Percentiles rank a stretch among this genome's conserved stretches.
These are phyloP conservation scores for Thraustochytrium striatum DNA, from an alignment of 352 stramenopile genomes.

Conservation along the genomic window DNA sequence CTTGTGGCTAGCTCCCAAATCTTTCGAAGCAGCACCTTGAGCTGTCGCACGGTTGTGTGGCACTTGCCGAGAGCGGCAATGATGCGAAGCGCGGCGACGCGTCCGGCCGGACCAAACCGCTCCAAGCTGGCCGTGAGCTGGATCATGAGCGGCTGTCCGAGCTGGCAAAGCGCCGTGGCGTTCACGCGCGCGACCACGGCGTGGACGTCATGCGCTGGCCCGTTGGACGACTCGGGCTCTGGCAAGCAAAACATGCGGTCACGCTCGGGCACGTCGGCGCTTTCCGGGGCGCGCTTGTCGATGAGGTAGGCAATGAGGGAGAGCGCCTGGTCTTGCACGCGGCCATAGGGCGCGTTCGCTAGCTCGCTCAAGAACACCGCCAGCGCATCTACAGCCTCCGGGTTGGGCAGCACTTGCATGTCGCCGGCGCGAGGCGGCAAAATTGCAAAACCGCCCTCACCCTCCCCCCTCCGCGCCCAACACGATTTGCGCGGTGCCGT, in stretches of 20 bases:
- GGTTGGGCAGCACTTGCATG: not conserved
- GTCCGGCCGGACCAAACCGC: not conserved
- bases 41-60: conserved; percentile 29
- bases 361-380: not conserved
- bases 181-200: conserved; percentile 9
- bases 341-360: too few relatives aligned
- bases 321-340: too few relatives aligned
- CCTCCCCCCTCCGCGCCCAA: not conserved
- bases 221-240: too few relatives aligned
- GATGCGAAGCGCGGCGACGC: not conserved
- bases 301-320: too few relatives aligned
- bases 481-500: not conserved
- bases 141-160: conserved; percentile 7
- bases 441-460: not conserved
- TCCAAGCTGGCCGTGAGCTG: conserved; percentile 5
- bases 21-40: conserved; percentile 40
- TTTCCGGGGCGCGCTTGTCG: too few relatives aligned
- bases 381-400: not conserved
- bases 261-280: too few relatives aligned
- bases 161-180: not conserved
- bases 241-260: too few relatives aligned
- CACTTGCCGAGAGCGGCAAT: conserved; percentile 14
- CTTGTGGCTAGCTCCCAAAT: conserved; percentile 31
- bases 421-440: not conserved
- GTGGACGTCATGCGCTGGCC: not conserved